Percentiles rank a stretch among this genome's conserved stretches.
phyloP scores from a whole-genome alignment of 1,139 yeast species.

The Lodderomyces pseudojiufengensis region DNA sequence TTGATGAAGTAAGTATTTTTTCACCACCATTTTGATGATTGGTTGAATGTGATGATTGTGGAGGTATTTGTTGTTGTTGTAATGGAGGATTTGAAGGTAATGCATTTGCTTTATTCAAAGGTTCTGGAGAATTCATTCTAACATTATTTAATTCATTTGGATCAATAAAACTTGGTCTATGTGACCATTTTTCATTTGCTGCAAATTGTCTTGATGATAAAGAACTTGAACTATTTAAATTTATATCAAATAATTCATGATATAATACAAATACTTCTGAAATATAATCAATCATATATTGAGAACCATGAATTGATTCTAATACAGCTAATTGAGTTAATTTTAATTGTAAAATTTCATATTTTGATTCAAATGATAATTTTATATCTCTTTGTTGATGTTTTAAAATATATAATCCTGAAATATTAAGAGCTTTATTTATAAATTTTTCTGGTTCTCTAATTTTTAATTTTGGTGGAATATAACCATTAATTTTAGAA shows the following conservation, averaged over 20 bases:
- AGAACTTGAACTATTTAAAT: conserved; percentile 14
- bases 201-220: conserved; percentile 13
- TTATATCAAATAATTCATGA: conserved; percentile 49
- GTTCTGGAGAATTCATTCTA: not conserved
- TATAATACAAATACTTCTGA: conserved; percentile 65
- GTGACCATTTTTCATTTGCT: conserved; percentile 34
- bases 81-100: not conserved
- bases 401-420: conserved; percentile 35
- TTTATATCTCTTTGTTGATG: conserved; percentile 26
- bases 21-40: no score
- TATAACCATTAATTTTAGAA: conserved; percentile 1
- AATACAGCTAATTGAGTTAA: conserved; percentile 71
- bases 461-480: conserved; percentile 7
- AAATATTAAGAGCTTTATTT: conserved; percentile 42
- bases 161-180: conserved; percentile 46
- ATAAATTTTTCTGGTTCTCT: conserved; percentile 38
- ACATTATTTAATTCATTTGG: conserved; percentile 17
- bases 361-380: conserved; percentile 39
- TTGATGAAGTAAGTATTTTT: not conserved
- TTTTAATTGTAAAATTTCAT: conserved; percentile 65
- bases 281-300: conserved; percentile 59
- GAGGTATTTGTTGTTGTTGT: conserved; percentile 2
- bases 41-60: conserved; percentile 4
- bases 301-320: conserved; percentile 60
- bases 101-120: not conserved